Percentiles rank a stretch among this genome's conserved stretches.
These are phyloP conservation scores for Hypoxylon rubiginosum DNA, from an alignment of 2,329 filamentous ascomycete species.

Conservation along the genomic window DNA sequence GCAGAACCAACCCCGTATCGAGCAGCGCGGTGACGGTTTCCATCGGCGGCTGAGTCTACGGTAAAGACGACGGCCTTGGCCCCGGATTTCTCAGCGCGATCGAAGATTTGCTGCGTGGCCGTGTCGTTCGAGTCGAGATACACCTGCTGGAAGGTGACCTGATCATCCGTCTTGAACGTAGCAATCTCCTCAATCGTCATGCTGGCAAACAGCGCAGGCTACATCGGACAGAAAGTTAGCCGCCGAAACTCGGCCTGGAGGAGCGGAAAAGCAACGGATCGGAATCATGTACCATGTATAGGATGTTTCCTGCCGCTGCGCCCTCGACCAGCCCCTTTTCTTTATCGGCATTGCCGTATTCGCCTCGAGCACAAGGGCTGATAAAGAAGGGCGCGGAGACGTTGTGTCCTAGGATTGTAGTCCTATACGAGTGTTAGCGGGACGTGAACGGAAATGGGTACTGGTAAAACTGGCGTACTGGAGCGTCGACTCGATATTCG, in stretches of 20 bases:
- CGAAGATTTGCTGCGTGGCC: slow-evolving; percentile 41
- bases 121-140: slow-evolving; percentile 47
- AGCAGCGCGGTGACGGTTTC: slow-evolving; percentile 44
- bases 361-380: slow-evolving; percentile 55
- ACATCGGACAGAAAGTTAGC: slow-evolving; percentile 14
- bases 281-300: slow-evolving; percentile 54
- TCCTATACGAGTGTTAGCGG: slow-evolving; percentile 46
- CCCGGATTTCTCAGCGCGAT: slow-evolving; percentile 36
- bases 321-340: slow-evolving; percentile 59
- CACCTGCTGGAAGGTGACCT: slow-evolving; percentile 48
- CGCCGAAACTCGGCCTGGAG: background rate
- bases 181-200: slow-evolving; percentile 47
- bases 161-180: slow-evolving; percentile 41
- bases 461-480: slow-evolving; percentile 38
- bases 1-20: slow-evolving; percentile 43
- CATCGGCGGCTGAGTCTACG: slow-evolving; percentile 45
- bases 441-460: background rate
- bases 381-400: slow-evolving; percentile 61
- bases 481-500: slow-evolving; percentile 55
- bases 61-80: slow-evolving; percentile 48
- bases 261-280: background rate
- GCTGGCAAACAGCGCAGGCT: slow-evolving; percentile 43
- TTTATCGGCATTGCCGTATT: slow-evolving; percentile 54
- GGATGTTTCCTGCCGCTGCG: slow-evolving; percentile 56
- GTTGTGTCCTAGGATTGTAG: slow-evolving; percentile 60